Percentiles rank a stretch among this genome's conserved stretches.
Evolutionary conservation across 176 grass and related monocot species (phyloP).

Genomic region (Zoysia pacifica): DNA sequence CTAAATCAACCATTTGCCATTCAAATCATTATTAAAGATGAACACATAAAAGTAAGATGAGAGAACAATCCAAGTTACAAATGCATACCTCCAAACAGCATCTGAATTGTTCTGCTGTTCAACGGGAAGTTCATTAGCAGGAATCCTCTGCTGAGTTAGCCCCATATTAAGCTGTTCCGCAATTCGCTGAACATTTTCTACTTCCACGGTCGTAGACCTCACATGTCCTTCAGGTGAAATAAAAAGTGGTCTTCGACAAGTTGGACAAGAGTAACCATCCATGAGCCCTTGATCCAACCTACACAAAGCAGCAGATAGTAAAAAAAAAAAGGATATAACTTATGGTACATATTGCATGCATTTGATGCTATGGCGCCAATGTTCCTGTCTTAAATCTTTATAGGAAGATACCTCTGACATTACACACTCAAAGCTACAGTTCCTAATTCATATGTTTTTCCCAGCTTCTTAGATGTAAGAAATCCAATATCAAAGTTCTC

Average conservation of each 20-base stretch:
- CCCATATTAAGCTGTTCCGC: slow-evolving; percentile 67
- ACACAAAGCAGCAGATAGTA: slow-evolving; percentile 27
- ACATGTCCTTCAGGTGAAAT: slow-evolving; percentile 54
- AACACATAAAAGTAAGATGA: background rate
- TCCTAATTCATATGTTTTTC: background rate
- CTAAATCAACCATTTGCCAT: background rate
- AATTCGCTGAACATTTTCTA: slow-evolving; percentile 60
- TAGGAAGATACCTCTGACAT: background rate
- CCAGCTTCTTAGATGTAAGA: background rate
- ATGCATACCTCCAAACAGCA: slow-evolving; percentile 81
- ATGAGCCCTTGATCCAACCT: slow-evolving; percentile 97
- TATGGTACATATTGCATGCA: background rate
- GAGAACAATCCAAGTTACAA: background rate
- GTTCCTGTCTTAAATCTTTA: background rate
- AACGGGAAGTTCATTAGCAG: slow-evolving; percentile 60
- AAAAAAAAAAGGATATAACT: background rate
- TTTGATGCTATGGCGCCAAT: slow-evolving; percentile 32
- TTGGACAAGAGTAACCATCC: slow-evolving; percentile 94
- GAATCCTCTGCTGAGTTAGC: slow-evolving; percentile 61
- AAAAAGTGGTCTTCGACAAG: slow-evolving; percentile 88
- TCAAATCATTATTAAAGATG: slow-evolving; percentile 24
- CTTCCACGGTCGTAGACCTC: slow-evolving; percentile 46
- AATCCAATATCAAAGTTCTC: background rate
- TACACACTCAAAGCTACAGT: background rate
- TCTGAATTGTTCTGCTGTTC: slow-evolving; percentile 69